Percentiles rank a stretch among this genome's conserved stretches.
These are phyloP conservation scores for Leucosporidium scottii DNA, from an alignment of 768 basidiomycete species.

Conservation along the genomic window DNA sequence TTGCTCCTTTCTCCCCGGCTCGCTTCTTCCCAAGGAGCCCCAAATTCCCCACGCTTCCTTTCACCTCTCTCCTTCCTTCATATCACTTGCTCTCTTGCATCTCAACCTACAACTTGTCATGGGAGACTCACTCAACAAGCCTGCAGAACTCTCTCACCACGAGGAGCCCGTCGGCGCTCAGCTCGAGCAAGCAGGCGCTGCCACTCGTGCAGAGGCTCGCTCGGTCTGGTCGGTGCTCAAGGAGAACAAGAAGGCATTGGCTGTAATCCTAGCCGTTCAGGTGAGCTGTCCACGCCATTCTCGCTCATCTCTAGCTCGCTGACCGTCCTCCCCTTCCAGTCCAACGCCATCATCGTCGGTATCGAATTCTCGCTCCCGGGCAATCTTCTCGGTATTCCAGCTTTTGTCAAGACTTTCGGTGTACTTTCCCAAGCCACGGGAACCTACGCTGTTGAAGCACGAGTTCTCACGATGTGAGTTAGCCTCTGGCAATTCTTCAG, in stretches of 20 bases:
- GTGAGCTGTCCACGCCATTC: neutral
- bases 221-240: slow-evolving; percentile 20
- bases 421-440: neutral
- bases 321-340: neutral
- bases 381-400: slow-evolving; percentile 20
- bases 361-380: slow-evolving; percentile 23
- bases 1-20: too few relatives aligned
- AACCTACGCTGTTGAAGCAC: slow-evolving; percentile 4
- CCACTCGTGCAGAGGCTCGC: neutral
- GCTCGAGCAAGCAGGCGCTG: neutral
- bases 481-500: too few relatives aligned
- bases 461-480: slow-evolving; percentile 1
- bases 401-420: slow-evolving; percentile 19
- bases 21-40: too few relatives aligned
- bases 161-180: too few relatives aligned
- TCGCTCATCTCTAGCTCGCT: neutral
- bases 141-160: too few relatives aligned
- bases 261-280: slow-evolving; percentile 22
- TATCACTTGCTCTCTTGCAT: too few relatives aligned
- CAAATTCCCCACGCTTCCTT: too few relatives aligned
- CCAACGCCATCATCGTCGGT: slow-evolving; percentile 24
- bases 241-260: slow-evolving; percentile 9
- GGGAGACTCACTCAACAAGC: too few relatives aligned
- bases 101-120: too few relatives aligned
- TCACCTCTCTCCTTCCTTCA: too few relatives aligned